A percentile compares a stretch with the other conserved stretches of the same genome.
Conservation (phyloP, 306 rosid genomes). For the Lathyrus sativus region DNA sequence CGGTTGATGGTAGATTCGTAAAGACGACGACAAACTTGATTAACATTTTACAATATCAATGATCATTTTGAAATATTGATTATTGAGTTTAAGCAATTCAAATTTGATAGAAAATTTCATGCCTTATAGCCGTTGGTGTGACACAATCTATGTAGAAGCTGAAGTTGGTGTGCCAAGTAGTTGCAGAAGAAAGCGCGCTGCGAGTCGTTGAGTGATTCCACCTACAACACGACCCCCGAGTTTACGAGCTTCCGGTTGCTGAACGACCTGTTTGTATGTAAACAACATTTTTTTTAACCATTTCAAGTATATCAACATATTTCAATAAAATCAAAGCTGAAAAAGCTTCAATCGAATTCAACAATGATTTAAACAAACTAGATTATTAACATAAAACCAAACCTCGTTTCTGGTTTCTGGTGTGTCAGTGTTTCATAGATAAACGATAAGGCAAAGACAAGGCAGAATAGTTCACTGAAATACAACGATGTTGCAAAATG, state of each 20-base stretch:
- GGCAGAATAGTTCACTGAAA: too few relatives aligned
- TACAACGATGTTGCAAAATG: not conserved
- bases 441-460: too few relatives aligned
- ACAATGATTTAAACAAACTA: too few relatives aligned
- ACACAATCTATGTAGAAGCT: slow-evolving; percentile 47
- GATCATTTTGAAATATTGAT: not conserved
- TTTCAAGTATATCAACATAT: not conserved
- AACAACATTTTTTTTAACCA: not conserved
- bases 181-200: slow-evolving; percentile 87
- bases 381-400: too few relatives aligned
- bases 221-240: slow-evolving; percentile 72
- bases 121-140: slow-evolving; percentile 37
- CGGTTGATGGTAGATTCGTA: not conserved
- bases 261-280: slow-evolving; percentile 64
- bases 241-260: slow-evolving; percentile 81
- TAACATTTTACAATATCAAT: not conserved
- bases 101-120: slow-evolving; percentile 2
- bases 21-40: not conserved
- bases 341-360: slow-evolving; percentile 9
- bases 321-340: slow-evolving; percentile 14
- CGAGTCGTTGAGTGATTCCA: slow-evolving; percentile 88
- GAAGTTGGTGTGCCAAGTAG: slow-evolving; percentile 63
- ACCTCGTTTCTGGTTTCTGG: too few relatives aligned
- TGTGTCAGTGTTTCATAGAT: too few relatives aligned
- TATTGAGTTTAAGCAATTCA: too few relatives aligned